These are phyloP conservation scores for Rhynchospora breviuscula DNA, from an alignment of 176 grass and related monocot species.

Conservation along the genomic window DNA sequence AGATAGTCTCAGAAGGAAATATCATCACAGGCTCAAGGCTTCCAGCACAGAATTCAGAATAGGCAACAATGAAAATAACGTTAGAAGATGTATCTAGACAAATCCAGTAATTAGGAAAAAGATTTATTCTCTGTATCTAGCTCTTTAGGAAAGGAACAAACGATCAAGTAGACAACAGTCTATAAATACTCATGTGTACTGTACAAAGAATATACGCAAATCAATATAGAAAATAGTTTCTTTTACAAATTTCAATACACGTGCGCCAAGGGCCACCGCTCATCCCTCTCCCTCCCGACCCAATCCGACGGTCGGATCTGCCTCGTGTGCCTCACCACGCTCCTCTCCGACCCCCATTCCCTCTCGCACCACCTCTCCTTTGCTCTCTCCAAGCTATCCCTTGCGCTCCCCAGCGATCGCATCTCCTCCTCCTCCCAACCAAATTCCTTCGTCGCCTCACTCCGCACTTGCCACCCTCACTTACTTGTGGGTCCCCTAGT, in stretches of 20 bases:
- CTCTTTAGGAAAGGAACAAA: no score
- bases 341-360: slow-evolving; percentile 49
- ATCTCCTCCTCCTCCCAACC: not conserved
- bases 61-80: no score
- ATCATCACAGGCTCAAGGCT: no score
- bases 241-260: not conserved
- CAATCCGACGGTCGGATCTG: slow-evolving; percentile 48
- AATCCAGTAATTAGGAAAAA: no score
- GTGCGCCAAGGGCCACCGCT: slow-evolving; percentile 64
- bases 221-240: no score
- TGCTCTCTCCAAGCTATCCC: slow-evolving; percentile 65
- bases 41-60: no score
- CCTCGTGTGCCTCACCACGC: slow-evolving; percentile 55
- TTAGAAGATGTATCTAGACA: no score
- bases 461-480: slow-evolving; percentile 49
- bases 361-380: slow-evolving; percentile 81
- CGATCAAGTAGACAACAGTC: no score
- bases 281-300: slow-evolving; percentile 51
- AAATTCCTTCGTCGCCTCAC: slow-evolving; percentile 28
- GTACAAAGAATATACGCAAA: no score
- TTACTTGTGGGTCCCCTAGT: slow-evolving; percentile 56
- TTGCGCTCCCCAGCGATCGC: slow-evolving; percentile 43
- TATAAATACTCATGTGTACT: no score
- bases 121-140: no score
- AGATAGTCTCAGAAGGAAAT: no score